Evolutionary conservation across 768 basidiomycete species (phyloP).

Genomic region (Rhodotorula toruloides): DNA sequence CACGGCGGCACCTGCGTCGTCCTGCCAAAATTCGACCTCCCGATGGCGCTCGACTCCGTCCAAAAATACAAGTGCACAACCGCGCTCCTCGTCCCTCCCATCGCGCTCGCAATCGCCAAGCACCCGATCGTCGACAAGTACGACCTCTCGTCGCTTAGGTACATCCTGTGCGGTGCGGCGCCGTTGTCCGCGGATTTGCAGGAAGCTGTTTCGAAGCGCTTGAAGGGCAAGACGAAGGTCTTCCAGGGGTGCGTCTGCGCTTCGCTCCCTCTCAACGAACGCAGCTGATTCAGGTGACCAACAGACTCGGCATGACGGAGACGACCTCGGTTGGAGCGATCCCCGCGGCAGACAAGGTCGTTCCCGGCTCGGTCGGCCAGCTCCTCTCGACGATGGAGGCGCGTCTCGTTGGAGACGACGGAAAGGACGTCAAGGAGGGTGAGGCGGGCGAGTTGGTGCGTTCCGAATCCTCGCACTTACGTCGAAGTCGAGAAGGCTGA

Average conservation of each 20-base stretch:
- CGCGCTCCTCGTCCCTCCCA: slow-evolving; percentile 68
- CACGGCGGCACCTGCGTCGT: slow-evolving; percentile 53
- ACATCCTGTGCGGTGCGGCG: slow-evolving; percentile 70
- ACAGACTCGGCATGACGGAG: slow-evolving; percentile 51
- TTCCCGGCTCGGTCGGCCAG: slow-evolving; percentile 56
- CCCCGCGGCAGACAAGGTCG: slow-evolving; percentile 40
- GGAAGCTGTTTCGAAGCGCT: slow-evolving; percentile 50
- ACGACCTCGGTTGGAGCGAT: slow-evolving; percentile 63
- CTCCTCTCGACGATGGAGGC: slow-evolving; percentile 72
- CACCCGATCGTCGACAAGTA: slow-evolving; percentile 62
- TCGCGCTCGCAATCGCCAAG: slow-evolving; percentile 68
- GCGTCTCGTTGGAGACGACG: slow-evolving; percentile 62
- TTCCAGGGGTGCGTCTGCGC: slow-evolving; percentile 20
- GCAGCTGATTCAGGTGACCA: not conserved
- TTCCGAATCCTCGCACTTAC: not conserved
- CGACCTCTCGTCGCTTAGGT: slow-evolving; percentile 58
- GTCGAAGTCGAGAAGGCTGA: not conserved
- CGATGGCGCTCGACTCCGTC: slow-evolving; percentile 61
- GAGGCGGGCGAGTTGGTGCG: slow-evolving; percentile 62
- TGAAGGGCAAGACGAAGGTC: slow-evolving; percentile 35
- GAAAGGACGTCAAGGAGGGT: slow-evolving; percentile 54
- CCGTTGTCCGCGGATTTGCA: slow-evolving; percentile 66
- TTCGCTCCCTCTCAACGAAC: no score
- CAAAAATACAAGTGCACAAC: slow-evolving; percentile 60
- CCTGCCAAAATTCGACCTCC: slow-evolving; percentile 67